Evolutionary conservation across 257 asterid species (phyloP).

Genomic region (Echium plantagineum): DNA sequence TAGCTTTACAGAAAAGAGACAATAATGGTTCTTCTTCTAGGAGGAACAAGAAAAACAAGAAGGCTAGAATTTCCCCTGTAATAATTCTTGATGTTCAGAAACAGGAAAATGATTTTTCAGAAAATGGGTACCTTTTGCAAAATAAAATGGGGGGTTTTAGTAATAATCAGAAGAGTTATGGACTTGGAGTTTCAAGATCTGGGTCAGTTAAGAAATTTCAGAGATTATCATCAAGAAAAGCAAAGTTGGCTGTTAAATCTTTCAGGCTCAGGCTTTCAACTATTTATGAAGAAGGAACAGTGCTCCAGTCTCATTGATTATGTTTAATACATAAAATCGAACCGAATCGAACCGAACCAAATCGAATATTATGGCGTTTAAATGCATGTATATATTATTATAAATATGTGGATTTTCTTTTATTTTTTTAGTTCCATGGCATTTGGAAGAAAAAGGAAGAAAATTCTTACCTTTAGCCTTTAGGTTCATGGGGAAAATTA

Average conservation of each 20-base stretch:
- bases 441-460: not conserved
- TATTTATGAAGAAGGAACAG: slow-evolving; percentile 59
- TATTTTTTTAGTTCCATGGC: too few species aligned
- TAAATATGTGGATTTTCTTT: too few species aligned
- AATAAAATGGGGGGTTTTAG: not conserved
- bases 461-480: too few species aligned
- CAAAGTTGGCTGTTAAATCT: slow-evolving; percentile 51
- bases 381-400: too few species aligned
- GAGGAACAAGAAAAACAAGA: slow-evolving; percentile 23
- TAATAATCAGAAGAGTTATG: slow-evolving; percentile 4
- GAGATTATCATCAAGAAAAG: slow-evolving; percentile 42
- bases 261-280: slow-evolving; percentile 39
- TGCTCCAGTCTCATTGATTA: slow-evolving; percentile 10
- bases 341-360: too few species aligned
- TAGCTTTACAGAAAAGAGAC: slow-evolving; percentile 24
- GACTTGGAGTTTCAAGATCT: slow-evolving; percentile 36
- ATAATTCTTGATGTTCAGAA: slow-evolving; percentile 7
- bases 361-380: too few species aligned
- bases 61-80: slow-evolving; percentile 38
- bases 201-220: slow-evolving; percentile 38
- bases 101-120: slow-evolving; percentile 6
- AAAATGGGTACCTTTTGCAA: not conserved
- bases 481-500: not conserved
- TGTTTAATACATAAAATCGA: too few species aligned
- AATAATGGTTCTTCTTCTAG: too few species aligned